Evolutionary conservation across 129 eudicot genomes (phyloP).

Genomic region (Lactuca saligna): DNA sequence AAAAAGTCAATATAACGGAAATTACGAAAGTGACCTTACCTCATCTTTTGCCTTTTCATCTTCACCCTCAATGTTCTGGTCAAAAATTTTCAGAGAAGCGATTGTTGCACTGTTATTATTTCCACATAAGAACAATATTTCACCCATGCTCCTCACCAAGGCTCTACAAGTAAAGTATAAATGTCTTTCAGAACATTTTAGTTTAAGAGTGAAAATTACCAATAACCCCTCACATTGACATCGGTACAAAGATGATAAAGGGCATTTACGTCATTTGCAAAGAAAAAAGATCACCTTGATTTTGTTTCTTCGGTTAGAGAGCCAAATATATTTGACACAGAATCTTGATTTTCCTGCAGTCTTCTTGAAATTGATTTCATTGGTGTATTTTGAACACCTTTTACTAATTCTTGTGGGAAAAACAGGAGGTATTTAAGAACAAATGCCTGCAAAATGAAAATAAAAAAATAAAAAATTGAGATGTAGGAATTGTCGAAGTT

Average conservation of each 20-base stretch:
- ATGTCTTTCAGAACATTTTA: background rate
- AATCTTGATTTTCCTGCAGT: conserved; percentile 34
- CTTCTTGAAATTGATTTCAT: conserved; percentile 33
- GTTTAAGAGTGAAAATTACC: conserved; percentile 10
- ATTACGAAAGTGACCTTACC: conserved; percentile 36
- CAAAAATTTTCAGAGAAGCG: conserved; percentile 61
- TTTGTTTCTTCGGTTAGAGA: conserved; percentile 70
- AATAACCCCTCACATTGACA: background rate
- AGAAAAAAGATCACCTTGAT: conserved; percentile 54
- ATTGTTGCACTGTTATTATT: conserved; percentile 60
- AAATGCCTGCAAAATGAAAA: conserved; percentile 70
- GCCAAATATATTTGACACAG: conserved; percentile 52
- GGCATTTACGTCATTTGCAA: background rate
- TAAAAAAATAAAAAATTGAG: conserved; percentile 20
- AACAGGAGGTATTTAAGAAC: conserved; percentile 86
- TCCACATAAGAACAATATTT: conserved; percentile 90
- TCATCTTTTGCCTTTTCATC: conserved; percentile 54
- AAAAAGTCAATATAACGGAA: background rate
- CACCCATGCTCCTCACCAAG: conserved; percentile 82
- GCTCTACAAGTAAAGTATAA: conserved; percentile 57
- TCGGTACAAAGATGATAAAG: no score
- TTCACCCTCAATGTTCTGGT: conserved; percentile 42
- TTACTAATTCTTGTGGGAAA: conserved; percentile 51
- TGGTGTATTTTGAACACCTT: conserved; percentile 34
- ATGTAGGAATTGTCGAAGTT: conserved; percentile 8